A percentile compares a stretch with the other conserved stretches of the same genome.
Conservation (phyloP, 2,329 filamentous ascomycete species). For the Claviceps sorghi region DNA sequence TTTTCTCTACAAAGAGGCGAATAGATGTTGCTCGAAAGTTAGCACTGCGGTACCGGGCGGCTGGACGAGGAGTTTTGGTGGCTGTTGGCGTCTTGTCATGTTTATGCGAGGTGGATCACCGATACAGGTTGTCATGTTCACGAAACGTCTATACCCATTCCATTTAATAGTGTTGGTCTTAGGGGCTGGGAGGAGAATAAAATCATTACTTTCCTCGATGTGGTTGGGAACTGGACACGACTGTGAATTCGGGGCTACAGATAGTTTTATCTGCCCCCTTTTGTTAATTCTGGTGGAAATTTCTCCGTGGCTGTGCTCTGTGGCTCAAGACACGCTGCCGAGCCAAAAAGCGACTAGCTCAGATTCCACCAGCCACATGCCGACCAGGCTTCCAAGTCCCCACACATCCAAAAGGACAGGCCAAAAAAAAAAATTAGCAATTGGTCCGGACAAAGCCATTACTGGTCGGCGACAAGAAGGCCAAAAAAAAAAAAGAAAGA, state of each 20-base stretch:
- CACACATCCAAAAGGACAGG: conserved; percentile 5
- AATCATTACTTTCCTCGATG: too few relatives aligned
- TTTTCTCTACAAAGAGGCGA: too few relatives aligned
- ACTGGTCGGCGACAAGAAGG: not conserved
- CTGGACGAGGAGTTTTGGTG: not conserved
- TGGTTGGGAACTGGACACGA: too few relatives aligned
- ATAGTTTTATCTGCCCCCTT: too few relatives aligned
- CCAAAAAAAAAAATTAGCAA: conserved; percentile 9
- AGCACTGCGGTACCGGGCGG: too few relatives aligned
- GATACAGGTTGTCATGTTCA: not conserved
- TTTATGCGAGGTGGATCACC: not conserved
- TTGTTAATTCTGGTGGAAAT: too few relatives aligned
- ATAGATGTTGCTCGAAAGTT: too few relatives aligned
- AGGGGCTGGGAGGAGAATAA: too few relatives aligned
- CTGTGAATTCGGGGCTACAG: too few relatives aligned
- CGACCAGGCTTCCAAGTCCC: conserved; percentile 7
- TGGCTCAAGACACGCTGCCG: conserved; percentile 4
- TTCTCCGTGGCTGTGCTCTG: conserved; percentile 1
- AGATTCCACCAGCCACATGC: conserved; percentile 5
- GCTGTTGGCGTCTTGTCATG: not conserved
- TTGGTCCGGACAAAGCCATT: conserved; percentile 1
- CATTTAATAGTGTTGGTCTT: too few relatives aligned
- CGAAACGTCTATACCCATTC: too few relatives aligned
- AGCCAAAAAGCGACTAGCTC: conserved; percentile 4
- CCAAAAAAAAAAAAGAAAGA: not conserved